Evolutionary conservation across 768 basidiomycete genomes (phyloP).

Genomic region (Goffeauzyma gilvescens): DNA sequence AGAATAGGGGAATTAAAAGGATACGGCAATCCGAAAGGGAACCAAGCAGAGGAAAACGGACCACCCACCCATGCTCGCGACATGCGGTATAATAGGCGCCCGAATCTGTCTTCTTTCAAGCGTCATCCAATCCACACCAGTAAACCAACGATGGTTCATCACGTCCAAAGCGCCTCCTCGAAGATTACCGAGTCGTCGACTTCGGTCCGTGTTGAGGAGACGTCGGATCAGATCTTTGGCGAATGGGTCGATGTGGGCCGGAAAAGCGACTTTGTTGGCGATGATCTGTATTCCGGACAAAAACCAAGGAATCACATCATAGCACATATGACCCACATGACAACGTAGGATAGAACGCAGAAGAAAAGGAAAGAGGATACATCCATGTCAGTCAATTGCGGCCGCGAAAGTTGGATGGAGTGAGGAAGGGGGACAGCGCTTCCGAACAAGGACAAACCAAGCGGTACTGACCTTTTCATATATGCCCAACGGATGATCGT

Average conservation of each 20-base stretch:
- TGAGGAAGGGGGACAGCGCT: too few species aligned
- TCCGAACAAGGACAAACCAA: too few species aligned
- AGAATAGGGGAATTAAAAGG: too few species aligned
- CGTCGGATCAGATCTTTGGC: conserved; percentile 74
- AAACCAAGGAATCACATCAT: too few species aligned
- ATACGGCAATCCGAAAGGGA: too few species aligned
- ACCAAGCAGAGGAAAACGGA: background rate
- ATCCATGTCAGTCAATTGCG: too few species aligned
- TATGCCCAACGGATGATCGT: conserved; percentile 92
- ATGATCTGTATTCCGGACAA: conserved; percentile 40
- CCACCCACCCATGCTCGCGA: conserved; percentile 29
- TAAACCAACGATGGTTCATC: conserved; percentile 78
- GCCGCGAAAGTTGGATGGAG: too few species aligned
- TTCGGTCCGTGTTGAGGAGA: conserved; percentile 79
- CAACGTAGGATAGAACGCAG: too few species aligned
- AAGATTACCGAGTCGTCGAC: conserved; percentile 78
- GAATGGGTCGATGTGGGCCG: conserved; percentile 68
- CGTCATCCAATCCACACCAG: conserved; percentile 30
- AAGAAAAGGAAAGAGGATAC: too few species aligned
- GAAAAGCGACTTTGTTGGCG: conserved; percentile 71
- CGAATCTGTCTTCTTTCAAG: conserved; percentile 30
- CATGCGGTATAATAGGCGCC: conserved; percentile 30
- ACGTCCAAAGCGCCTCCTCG: conserved; percentile 81
- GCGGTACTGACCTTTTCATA: conserved; percentile 64
- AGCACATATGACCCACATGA: background rate